Conservation (phyloP, 2,329 filamentous ascomycete species). For the Bipolaris cookei region DNA sequence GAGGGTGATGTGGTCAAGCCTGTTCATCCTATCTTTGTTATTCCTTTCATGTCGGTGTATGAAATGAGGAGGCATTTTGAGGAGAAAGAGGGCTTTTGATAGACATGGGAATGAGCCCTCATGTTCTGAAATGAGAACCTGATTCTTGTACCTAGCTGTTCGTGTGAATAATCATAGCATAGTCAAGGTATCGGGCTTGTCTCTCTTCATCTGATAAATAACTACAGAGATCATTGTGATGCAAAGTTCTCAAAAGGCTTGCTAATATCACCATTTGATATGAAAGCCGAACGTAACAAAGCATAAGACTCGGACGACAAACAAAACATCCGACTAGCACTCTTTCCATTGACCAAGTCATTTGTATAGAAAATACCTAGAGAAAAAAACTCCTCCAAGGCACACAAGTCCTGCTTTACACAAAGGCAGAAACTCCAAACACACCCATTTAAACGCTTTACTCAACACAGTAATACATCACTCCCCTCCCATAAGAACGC, state of each 20-base stretch:
- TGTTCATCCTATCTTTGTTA: slow-evolving; percentile 84
- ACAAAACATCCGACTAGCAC: neutral
- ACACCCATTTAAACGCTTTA: neutral
- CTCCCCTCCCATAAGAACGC: neutral
- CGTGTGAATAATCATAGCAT: neutral
- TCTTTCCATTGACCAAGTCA: neutral
- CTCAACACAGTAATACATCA: neutral
- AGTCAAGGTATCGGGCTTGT: neutral
- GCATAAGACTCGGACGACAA: neutral
- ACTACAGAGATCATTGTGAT: too few species aligned
- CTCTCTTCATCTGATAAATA: neutral
- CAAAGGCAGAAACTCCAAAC: neutral
- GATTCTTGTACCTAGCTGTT: neutral
- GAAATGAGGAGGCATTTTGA: slow-evolving; percentile 70
- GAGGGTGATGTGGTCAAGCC: slow-evolving; percentile 71
- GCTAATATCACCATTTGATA: too few species aligned
- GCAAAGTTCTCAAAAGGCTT: too few species aligned
- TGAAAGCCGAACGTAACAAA: too few species aligned
- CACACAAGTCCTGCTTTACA: neutral
- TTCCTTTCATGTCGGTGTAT: slow-evolving; percentile 73
- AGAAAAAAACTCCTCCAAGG: neutral
- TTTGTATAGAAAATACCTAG: neutral
- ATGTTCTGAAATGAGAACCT: neutral
- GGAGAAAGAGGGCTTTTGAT: slow-evolving; percentile 55
- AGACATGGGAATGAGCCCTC: neutral